Evolutionary conservation across 345 rosid genomes (phyloP).

Genomic region (Brassica incana): DNA sequence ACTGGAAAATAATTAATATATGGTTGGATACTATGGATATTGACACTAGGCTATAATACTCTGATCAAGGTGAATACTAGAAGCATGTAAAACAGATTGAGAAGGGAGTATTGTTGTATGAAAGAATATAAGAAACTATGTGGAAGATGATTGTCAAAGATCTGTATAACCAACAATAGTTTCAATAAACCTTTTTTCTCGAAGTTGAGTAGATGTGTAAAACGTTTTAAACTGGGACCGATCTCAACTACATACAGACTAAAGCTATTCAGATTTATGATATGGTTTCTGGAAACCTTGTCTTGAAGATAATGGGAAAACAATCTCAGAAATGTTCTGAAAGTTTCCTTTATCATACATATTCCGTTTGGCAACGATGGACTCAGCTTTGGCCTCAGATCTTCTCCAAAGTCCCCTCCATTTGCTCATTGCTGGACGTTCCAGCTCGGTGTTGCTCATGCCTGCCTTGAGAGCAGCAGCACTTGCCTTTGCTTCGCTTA

Average conservation of each 20-base stretch:
- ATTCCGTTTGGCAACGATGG: constrained; percentile 45
- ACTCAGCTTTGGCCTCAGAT: constrained; percentile 51
- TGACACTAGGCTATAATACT: constrained; percentile 62
- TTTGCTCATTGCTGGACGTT: constrained; percentile 52
- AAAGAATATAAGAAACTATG: constrained; percentile 44
- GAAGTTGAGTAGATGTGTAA: neutral
- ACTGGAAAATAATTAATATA: neutral
- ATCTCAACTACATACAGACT: neutral
- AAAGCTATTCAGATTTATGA: constrained; percentile 39
- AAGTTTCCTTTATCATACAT: constrained; percentile 59
- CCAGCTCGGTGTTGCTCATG: constrained; percentile 36
- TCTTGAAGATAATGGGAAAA: constrained; percentile 63
- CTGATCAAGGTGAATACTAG: constrained; percentile 35
- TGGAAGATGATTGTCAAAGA: constrained; percentile 57
- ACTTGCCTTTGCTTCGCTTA: constrained; percentile 72
- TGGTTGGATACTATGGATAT: neutral
- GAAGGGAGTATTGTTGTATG: constrained; percentile 39
- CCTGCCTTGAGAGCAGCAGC: constrained; percentile 68
- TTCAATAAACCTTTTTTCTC: constrained; percentile 16
- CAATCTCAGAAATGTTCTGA: constrained; percentile 54
- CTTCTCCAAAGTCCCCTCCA: constrained; percentile 55
- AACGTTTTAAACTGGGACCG: neutral
- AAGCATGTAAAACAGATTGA: neutral
- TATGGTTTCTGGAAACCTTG: constrained; percentile 44
- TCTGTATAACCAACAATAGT: constrained; percentile 51